A percentile compares a stretch with the other conserved stretches of the same genome.
Conservation (phyloP, 1,284 basidiomycete species). For the Melampsora larici-populina region DNA sequence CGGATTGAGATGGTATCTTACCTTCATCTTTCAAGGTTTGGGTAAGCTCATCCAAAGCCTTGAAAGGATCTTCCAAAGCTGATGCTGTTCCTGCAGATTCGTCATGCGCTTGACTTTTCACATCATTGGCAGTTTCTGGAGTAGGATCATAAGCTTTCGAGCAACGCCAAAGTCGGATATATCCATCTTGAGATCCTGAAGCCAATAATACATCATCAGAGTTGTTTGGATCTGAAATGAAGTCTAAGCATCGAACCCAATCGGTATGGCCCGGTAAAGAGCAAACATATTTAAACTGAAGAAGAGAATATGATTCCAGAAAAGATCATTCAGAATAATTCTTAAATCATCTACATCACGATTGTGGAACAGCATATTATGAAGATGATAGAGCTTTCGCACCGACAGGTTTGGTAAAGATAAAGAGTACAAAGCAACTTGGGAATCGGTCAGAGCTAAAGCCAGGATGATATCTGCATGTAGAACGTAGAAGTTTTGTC, state of each 20-base stretch:
- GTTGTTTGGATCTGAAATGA: slow-evolving; percentile 57
- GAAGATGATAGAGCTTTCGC: slow-evolving; percentile 53
- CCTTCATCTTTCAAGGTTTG: slow-evolving; percentile 79
- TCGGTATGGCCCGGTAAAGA: slow-evolving; percentile 84
- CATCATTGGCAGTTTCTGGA: not conserved
- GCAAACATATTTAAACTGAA: slow-evolving; percentile 43
- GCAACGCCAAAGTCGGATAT: slow-evolving; percentile 84
- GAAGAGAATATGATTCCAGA: slow-evolving; percentile 55
- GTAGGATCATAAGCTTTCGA: not conserved
- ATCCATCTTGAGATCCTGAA: slow-evolving; percentile 87
- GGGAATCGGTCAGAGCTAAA: slow-evolving; percentile 70
- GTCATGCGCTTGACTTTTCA: slow-evolving; percentile 44
- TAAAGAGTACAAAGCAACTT: slow-evolving; percentile 70
- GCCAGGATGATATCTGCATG: slow-evolving; percentile 67
- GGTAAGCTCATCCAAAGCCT: slow-evolving; percentile 46
- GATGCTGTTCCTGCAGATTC: slow-evolving; percentile 19
- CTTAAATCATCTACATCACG: not conserved
- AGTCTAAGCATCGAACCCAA: slow-evolving; percentile 78
- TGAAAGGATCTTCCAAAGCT: slow-evolving; percentile 24
- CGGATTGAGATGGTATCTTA: slow-evolving; percentile 58
- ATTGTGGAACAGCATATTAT: not conserved
- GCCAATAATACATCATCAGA: slow-evolving; percentile 64
- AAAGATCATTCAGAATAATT: slow-evolving; percentile 27
- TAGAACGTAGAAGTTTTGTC: not conserved
- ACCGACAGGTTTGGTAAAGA: slow-evolving; percentile 57